Evolutionary conservation across 768 basidiomycete species (phyloP).

Genomic region (Serendipita sp.): DNA sequence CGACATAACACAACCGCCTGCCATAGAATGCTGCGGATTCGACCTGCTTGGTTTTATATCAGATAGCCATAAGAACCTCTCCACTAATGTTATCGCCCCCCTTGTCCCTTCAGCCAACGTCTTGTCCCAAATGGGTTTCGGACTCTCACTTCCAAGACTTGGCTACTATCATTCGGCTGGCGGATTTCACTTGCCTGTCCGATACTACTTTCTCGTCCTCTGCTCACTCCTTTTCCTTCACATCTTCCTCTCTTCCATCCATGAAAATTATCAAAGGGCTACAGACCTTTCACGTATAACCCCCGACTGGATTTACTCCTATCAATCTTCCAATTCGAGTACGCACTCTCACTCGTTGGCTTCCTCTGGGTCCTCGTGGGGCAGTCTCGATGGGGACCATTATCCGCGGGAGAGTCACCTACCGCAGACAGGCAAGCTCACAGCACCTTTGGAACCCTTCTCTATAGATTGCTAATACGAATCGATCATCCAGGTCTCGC

Average conservation of each 20-base stretch:
- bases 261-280: background rate
- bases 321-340: too few species aligned
- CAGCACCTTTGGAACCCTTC: too few species aligned
- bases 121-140: background rate
- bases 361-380: background rate
- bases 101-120: too few species aligned
- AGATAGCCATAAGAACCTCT: too few species aligned
- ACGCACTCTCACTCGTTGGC: background rate
- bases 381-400: too few species aligned
- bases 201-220: background rate
- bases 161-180: background rate
- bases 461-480: conserved; percentile 25
- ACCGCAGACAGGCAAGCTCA: too few species aligned
- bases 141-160: background rate
- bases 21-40: too few species aligned
- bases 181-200: background rate
- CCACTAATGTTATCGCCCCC: too few species aligned
- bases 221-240: background rate
- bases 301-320: background rate
- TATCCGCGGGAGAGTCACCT: background rate
- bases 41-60: too few species aligned
- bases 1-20: too few species aligned
- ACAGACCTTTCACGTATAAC: background rate
- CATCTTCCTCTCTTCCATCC: background rate
- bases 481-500: too few species aligned